Percentiles rank a stretch among this genome's conserved stretches.
Conservation (phyloP, 140 eudicot genomes). For the Oenanthe javanica region DNA sequence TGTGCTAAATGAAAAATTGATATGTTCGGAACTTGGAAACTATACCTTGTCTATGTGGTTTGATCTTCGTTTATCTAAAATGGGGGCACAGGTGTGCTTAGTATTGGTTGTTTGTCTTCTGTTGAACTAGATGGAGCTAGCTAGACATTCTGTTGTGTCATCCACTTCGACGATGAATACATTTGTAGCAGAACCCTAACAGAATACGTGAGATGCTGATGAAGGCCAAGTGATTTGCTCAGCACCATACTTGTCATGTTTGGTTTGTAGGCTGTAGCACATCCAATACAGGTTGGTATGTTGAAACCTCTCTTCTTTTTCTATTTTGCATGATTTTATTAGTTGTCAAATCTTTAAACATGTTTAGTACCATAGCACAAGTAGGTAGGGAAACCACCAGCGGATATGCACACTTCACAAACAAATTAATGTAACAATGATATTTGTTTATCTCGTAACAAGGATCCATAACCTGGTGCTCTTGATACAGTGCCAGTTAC, state of each 20-base stretch:
- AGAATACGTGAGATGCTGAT: constrained; percentile 85
- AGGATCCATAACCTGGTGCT: no score
- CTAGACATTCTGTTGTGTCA: background rate
- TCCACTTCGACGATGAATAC: background rate
- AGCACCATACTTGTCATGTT: constrained; percentile 80
- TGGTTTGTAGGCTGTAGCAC: constrained; percentile 80
- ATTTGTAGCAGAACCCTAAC: constrained; percentile 65
- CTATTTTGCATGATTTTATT: no score
- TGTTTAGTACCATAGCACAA: constrained; percentile 24
- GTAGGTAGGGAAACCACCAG: no score
- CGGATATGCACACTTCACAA: no score
- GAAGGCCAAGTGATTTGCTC: constrained; percentile 73
- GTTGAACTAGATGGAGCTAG: background rate
- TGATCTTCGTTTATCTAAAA: background rate
- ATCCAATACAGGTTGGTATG: constrained; percentile 71
- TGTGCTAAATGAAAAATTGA: background rate
- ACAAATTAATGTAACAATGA: no score
- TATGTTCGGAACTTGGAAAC: background rate
- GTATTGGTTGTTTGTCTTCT: background rate
- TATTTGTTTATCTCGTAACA: no score
- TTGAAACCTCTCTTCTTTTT: background rate
- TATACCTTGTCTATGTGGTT: background rate
- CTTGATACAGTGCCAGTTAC: no score
- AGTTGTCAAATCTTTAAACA: constrained; percentile 14
- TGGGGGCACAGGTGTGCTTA: background rate